Conservation (phyloP, 2,329 filamentous ascomycete species). For the Fusarium algeriense region DNA sequence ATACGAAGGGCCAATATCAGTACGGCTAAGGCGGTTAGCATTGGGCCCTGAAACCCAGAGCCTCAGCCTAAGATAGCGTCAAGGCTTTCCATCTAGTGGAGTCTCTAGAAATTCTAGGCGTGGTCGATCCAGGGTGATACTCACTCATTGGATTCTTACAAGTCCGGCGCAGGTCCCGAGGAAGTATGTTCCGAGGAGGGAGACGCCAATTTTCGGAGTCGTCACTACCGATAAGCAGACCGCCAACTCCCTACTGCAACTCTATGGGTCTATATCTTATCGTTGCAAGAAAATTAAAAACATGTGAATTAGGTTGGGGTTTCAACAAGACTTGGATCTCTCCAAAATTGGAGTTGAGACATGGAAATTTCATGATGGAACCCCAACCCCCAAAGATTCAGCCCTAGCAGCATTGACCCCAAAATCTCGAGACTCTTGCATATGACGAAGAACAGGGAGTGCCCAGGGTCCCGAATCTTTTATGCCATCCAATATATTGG, state of each 20-base stretch:
- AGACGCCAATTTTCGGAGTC: constrained; percentile 24
- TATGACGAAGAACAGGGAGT: neutral
- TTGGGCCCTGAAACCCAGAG: constrained; percentile 18
- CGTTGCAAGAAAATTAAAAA: neutral
- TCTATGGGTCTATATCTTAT: neutral
- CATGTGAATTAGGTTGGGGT: constrained; percentile 41
- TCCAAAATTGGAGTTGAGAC: constrained; percentile 25
- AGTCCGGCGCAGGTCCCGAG: constrained; percentile 32
- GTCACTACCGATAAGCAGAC: constrained; percentile 24
- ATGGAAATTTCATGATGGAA: constrained; percentile 8
- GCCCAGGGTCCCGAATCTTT: neutral
- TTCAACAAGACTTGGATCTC: constrained; percentile 36
- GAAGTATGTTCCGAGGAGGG: constrained; percentile 37
- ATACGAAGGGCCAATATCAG: neutral
- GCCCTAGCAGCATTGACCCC: constrained; percentile 30
- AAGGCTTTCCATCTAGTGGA: constrained; percentile 1
- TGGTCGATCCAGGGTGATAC: neutral
- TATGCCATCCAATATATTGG: constrained; percentile 3
- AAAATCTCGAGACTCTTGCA: constrained; percentile 20
- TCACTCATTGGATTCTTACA: constrained; percentile 1
- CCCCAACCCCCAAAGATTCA: constrained; percentile 45
- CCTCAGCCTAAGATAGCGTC: constrained; percentile 22
- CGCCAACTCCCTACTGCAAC: neutral
- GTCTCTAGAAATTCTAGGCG: constrained; percentile 2
- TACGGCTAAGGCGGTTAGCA: neutral